Evolutionary conservation across 768 basidiomycete genomes (phyloP).

Genomic region (Russula foetens): DNA sequence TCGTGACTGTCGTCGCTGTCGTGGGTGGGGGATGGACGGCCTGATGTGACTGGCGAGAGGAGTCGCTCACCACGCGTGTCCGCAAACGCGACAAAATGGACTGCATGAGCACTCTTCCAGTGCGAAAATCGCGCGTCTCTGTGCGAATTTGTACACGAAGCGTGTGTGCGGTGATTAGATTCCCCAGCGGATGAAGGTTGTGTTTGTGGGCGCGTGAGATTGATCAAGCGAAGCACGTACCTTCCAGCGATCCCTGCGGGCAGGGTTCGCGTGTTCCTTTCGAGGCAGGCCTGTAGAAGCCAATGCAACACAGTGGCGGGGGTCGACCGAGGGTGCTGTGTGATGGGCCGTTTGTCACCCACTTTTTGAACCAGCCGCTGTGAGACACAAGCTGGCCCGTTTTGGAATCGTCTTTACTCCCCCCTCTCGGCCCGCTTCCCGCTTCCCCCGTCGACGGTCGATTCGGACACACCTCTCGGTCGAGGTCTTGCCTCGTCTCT

Average conservation of each 20-base stretch:
- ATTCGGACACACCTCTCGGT: too few relatives aligned
- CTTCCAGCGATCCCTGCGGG: neutral
- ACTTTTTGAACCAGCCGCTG: slow-evolving; percentile 11
- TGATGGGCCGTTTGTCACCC: neutral
- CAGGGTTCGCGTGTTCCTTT: neutral
- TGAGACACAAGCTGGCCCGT: slow-evolving; percentile 10
- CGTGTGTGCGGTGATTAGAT: neutral
- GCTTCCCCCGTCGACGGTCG: too few relatives aligned
- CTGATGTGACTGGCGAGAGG: slow-evolving; percentile 16
- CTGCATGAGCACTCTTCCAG: slow-evolving; percentile 18
- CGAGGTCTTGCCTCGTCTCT: too few relatives aligned
- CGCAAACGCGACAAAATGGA: slow-evolving; percentile 30
- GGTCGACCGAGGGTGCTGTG: neutral
- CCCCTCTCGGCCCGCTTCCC: neutral
- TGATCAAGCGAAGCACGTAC: neutral
- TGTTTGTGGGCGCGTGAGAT: too few relatives aligned
- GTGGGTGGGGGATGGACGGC: slow-evolving; percentile 7
- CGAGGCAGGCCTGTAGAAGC: neutral
- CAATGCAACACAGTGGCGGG: neutral
- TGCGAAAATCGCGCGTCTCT: neutral
- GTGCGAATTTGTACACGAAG: neutral
- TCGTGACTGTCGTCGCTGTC: slow-evolving; percentile 11
- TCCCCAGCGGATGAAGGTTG: too few relatives aligned
- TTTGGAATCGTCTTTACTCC: neutral
- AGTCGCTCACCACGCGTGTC: slow-evolving; percentile 22